These are phyloP conservation scores for Parmelia sp. DNA, from an alignment of 495 filamentous ascomycete genomes.

Conservation along the genomic window DNA sequence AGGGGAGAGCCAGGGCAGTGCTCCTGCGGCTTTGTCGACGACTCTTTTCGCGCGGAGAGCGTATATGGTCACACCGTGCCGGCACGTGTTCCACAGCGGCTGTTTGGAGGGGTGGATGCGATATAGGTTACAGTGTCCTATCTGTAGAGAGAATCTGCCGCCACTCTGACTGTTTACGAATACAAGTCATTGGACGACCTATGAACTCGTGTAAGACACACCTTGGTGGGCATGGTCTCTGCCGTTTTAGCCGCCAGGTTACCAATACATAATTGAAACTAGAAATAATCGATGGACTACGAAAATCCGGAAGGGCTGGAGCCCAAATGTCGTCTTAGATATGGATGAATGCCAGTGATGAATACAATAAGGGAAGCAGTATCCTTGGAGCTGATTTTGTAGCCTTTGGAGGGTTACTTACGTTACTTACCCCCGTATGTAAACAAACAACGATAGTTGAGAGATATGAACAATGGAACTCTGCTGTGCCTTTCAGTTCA, in stretches of 20 bases:
- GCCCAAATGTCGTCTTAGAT: neutral
- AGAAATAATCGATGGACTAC: neutral
- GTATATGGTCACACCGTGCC: constrained; percentile 97
- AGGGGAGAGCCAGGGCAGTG: constrained; percentile 30
- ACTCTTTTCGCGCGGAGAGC: constrained; percentile 68
- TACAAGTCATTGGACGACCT: neutral
- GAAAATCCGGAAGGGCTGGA: neutral
- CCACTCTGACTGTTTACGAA: constrained; percentile 51
- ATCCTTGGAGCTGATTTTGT: too few species aligned
- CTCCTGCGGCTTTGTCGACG: constrained; percentile 49
- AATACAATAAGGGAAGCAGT: neutral
- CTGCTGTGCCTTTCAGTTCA: neutral
- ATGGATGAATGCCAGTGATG: neutral
- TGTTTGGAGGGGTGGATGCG: constrained; percentile 97
- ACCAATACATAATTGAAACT: neutral
- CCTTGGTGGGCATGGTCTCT: neutral
- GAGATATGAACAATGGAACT: neutral
- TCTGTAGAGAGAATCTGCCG: constrained; percentile 84
- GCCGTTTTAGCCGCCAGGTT: neutral
- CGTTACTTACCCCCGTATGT: neutral
- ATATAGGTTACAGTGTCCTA: constrained; percentile 87
- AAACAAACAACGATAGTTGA: neutral
- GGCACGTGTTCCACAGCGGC: constrained; percentile 89
- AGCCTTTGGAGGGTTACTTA: neutral
- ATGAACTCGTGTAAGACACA: neutral